A percentile compares a stretch with the other conserved stretches of the same genome.
These are phyloP conservation scores for Nakazawaea pomicola DNA, from an alignment of 805 yeast genomes.

Conservation along the genomic window DNA sequence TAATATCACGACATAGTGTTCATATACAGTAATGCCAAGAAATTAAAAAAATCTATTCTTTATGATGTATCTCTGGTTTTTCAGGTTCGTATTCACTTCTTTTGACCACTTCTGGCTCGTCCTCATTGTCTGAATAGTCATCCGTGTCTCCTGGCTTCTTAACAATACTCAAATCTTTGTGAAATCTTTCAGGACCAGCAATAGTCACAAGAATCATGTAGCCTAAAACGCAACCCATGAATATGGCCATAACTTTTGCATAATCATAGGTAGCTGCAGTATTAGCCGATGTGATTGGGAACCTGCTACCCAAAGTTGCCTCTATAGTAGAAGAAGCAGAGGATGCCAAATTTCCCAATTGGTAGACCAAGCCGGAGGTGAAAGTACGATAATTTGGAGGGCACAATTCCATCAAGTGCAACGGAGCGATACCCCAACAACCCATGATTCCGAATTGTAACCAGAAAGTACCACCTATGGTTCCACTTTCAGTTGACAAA, in stretches of 20 bases:
- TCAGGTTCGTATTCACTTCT: neutral
- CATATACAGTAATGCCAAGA: too few relatives aligned
- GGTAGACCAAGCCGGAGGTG: constrained; percentile 59
- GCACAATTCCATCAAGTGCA: constrained; percentile 60
- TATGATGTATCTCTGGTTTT: neutral
- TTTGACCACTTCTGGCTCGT: neutral
- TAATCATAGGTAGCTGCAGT: constrained; percentile 42
- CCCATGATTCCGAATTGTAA: constrained; percentile 66
- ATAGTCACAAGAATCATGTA: constrained; percentile 42
- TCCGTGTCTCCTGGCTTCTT: neutral
- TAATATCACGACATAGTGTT: too few relatives aligned
- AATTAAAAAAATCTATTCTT: neutral
- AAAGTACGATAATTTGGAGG: constrained; percentile 61
- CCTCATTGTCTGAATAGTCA: neutral
- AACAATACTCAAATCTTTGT: constrained; percentile 12
- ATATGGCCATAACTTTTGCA: constrained; percentile 67
- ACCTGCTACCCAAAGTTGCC: constrained; percentile 52
- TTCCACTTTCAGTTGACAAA: constrained; percentile 28
- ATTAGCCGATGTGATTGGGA: constrained; percentile 40
- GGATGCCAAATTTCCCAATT: constrained; percentile 68
- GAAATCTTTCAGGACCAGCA: constrained; percentile 40
- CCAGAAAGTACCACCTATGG: constrained; percentile 58
- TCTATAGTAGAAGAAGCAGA: constrained; percentile 71
- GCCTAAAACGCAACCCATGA: constrained; percentile 61
- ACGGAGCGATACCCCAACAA: constrained; percentile 70